Evolutionary conservation across 2,329 filamentous ascomycete genomes (phyloP), one percentile per base, ranked within the genome.

Genomic region (Blastomyces percursus): DNA sequence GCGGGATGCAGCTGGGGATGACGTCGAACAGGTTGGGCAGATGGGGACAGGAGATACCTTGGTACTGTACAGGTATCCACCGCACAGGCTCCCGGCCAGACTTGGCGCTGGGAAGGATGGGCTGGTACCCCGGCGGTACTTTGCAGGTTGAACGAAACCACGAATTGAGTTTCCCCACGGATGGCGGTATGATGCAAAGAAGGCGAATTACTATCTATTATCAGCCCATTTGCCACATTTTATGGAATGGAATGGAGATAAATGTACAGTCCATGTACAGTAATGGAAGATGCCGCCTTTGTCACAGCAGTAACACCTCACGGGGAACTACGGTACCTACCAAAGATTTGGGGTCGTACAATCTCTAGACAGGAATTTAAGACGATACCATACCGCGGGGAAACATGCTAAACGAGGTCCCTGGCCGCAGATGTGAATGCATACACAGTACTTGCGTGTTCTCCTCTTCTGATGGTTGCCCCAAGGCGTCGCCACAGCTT

Each of bases 21-120:
- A 59, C 57, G 57, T 59, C 57, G 54, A 56, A 35, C 9, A 3
- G 30, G 52, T 59, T 59, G 56, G 56, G 56, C 38, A 32, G 57
- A n/a, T 21, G 3, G 32, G 54, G 38, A 30, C 16, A 42, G 9
- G 38, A 42, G 38, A 11, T 1, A 30, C n/a, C n/a, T 9, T n/a
- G 11, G 38, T 59, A 42, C 56, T 30, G 56, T 8, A 16, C 16
- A 59, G 35, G 56, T 59, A 59, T 38, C 40, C 4, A n/a, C 21
- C 21, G 12, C 24, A 59, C 24, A 11, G 21, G 11, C 3, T 11
- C 4, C 38, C 14, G 30, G 14, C 40, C 21, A 21, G 9, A 6
- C 40, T 59, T 59, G 57, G 40, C 40, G 40, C 40, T 30, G 14
- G 2, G 44, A 1, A 19, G 14, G 1, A 44, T 24, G 38, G 9